Evolutionary conservation across 805 yeast species (phyloP), one percentile per base, ranked within the genome.

Genomic region (Komagataella mondaviorum): DNA sequence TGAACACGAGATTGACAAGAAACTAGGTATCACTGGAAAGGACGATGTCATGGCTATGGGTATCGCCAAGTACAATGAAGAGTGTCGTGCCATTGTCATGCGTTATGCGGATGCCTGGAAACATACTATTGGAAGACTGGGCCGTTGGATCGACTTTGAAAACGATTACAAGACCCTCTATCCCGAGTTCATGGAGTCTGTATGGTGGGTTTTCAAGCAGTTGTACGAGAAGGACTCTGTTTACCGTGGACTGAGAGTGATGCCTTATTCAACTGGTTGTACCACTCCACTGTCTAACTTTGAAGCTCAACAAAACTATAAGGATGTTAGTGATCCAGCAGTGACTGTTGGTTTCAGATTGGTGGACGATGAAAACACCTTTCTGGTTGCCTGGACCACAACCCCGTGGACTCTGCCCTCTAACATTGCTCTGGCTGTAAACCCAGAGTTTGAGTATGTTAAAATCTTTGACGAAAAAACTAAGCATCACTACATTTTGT

Each of bases 381-480:
- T 78, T 57, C 73, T 93, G 57, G 90, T 93, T 45, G 98, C 98
- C 7, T 93, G 99, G 99, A 93, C 99, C 47, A 93, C 99, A 54
- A 93, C 99, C 23, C 99, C 99, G 51, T 93, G 99, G 99, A 95
- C 99, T 49, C 75, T 93, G 64, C 99, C 99, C 46, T 86, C 96
- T 24, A 91, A 93, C 68, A 71, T 93, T 65, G 91, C 90, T 12
- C 77, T 93, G 55, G 90, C 96, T 63, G 98, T 93, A 47, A 79
- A 93, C 71, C 95, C 96, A 51, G 78, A 81, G 8, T 81, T 88
- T 55, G 97, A 89, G 70, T 93, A 93, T 63, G 85, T 86, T 60
- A 95, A 93, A 74, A 87, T 93, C 56, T 83, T 73, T 60, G 97
- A 93, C 65, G 97, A 91, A 71, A 88, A 81, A 56, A 80, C 84